Base-by-base conservation (phyloP, 495 filamentous ascomycete species). In the Penicillium cataractarum region DNA sequence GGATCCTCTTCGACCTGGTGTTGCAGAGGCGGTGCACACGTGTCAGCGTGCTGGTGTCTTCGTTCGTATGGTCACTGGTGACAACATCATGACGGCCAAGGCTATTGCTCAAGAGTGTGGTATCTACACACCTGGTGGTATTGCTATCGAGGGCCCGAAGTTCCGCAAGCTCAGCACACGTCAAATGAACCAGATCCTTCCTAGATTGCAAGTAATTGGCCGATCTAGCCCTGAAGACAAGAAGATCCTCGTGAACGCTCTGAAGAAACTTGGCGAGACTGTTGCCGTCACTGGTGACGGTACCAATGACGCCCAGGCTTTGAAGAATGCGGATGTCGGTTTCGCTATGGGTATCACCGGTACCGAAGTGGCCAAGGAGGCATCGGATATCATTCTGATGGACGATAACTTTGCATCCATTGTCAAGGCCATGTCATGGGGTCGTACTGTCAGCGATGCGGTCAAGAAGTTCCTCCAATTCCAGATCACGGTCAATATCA, bases 201-300 rank as follows among this genome's bases (percentile, higher is more conserved):
- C 92, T 2, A 83, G 85, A 48, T 79, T 96, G 10, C 90, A 92
- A 69, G 92, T 97, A 5, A 86, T 97, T 58, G 92, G 92, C 31
- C 83, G 92, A 42, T 96, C 91, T 1, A 92, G 88, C 56, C 92
- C 92, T 2, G 89, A 92, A 15, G 92, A 96, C 69, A 96, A 96
- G 75, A 83, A 89, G 57, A 87, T 87, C 27, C 82, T 97, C 35
- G 93, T 97, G 27, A 86, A 85, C 63, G 83, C 86, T 37, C 82
- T 97, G 33, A 95, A 93, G 75, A 90, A 90, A 60, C 79, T 94
- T 27, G 91, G 91, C 13, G 92, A 97, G 73, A 96, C 90, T 17
- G 93, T 97, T 53, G 93, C 93, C 42, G 93, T 97, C 19, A 97
- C 92, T 62, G 93, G 93, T 58, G 92, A 97, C 72, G 93, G 92